Percentiles rank a stretch among this genome's conserved stretches.
Conservation (phyloP, 305 asterid species). For the Petunia hybrid region DNA sequence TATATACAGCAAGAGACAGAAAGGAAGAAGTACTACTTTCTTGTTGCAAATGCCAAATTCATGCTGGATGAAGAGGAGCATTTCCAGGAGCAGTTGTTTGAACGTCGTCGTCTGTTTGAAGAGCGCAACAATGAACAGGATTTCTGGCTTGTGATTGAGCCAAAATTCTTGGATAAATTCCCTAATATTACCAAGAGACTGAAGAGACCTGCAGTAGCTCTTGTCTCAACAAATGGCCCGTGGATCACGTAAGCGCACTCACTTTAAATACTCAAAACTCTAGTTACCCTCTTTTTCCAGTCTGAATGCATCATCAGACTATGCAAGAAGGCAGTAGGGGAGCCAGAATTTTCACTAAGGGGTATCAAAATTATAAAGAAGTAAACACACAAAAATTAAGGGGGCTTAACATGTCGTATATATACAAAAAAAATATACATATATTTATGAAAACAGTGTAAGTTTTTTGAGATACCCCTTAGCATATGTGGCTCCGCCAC, state of each 20-base stretch:
- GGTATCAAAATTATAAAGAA: too few relatives aligned
- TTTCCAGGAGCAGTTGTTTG: conserved; percentile 78
- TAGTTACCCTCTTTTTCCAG: conserved; percentile 2
- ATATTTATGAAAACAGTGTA: too few relatives aligned
- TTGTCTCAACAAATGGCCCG: conserved; percentile 80
- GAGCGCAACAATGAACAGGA: conserved; percentile 78
- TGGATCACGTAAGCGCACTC: conserved; percentile 79
- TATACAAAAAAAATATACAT: too few relatives aligned
- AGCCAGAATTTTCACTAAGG: too few relatives aligned
- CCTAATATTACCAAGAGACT: conserved; percentile 74
- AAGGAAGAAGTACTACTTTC: conserved; percentile 66
- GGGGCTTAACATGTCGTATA: too few relatives aligned
- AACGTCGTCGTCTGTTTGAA: conserved; percentile 66
- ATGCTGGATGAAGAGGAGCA: conserved; percentile 99
- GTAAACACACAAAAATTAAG: too few relatives aligned
- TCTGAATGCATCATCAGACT: background rate
- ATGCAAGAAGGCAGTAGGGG: background rate
- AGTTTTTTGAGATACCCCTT: too few relatives aligned
- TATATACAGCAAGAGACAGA: conserved; percentile 51
- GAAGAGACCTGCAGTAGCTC: conserved; percentile 91
- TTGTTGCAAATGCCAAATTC: conserved; percentile 92
- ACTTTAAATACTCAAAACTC: conserved; percentile 15
- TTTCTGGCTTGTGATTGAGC: conserved; percentile 96
- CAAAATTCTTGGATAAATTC: conserved; percentile 85
- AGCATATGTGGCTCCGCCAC: too few relatives aligned